phyloP scores from a whole-genome alignment of 176 grass and related monocot species.

The Aechmea fasciata region DNA sequence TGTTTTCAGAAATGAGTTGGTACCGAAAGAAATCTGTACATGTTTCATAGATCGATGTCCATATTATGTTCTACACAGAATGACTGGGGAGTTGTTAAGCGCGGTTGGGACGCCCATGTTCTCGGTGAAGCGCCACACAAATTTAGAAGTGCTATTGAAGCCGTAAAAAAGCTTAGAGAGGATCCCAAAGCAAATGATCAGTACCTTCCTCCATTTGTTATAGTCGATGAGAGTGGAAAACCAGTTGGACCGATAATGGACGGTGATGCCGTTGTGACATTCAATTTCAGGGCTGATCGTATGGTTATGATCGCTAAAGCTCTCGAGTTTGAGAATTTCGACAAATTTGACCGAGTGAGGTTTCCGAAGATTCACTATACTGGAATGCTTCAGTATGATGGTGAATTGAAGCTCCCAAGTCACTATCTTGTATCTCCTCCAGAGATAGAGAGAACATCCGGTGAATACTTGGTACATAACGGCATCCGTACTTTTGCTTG shows the following conservation, averaged over 20 bases:
- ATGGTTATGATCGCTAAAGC: slow-evolving; percentile 94
- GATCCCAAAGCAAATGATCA: slow-evolving; percentile 63
- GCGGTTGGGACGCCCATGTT: slow-evolving; percentile 95
- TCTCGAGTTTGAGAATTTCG: slow-evolving; percentile 82
- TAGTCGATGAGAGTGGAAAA: slow-evolving; percentile 78
- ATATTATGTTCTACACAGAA: slow-evolving; percentile 39
- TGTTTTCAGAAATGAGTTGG: not conserved
- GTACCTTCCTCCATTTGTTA: slow-evolving; percentile 87
- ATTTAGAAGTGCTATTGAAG: slow-evolving; percentile 72
- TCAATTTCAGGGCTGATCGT: slow-evolving; percentile 96
- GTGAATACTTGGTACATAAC: slow-evolving; percentile 98
- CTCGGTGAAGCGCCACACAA: slow-evolving; percentile 96
- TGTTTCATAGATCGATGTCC: not conserved
- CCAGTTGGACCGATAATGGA: slow-evolving; percentile 86
- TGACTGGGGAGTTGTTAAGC: slow-evolving; percentile 94
- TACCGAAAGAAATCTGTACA: not conserved
- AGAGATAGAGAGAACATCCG: slow-evolving; percentile 90
- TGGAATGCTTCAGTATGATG: slow-evolving; percentile 98
- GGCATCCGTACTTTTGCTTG: slow-evolving; percentile 91
- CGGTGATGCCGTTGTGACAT: slow-evolving; percentile 93
- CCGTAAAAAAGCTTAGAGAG: slow-evolving; percentile 87
- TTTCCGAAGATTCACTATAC: slow-evolving; percentile 81
- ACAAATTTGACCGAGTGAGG: slow-evolving; percentile 84
- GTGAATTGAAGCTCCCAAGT: slow-evolving; percentile 75
- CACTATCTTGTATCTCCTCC: slow-evolving; percentile 84